phyloP scores from a whole-genome alignment of 805 yeast genomes.

The Kuraishia floccosa region DNA sequence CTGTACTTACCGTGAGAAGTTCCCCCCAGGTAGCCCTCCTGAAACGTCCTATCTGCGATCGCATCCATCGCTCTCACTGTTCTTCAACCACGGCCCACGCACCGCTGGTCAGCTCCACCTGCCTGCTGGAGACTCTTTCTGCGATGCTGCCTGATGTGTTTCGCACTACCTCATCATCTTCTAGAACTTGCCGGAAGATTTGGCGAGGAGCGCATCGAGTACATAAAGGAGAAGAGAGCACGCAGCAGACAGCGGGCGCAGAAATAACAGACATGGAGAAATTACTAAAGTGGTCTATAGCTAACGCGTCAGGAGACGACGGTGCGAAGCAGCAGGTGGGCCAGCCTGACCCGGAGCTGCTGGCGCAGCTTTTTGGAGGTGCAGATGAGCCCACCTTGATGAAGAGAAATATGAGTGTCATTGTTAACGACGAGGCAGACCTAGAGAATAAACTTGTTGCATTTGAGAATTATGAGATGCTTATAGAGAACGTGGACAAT shows the following conservation, averaged over 20 bases:
- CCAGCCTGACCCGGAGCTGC: slow-evolving; percentile 65
- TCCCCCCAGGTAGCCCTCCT: slow-evolving; percentile 41
- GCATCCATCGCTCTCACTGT: too few species aligned
- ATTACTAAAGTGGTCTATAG: slow-evolving; percentile 83
- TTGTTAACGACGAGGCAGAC: slow-evolving; percentile 44
- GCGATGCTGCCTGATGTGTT: too few species aligned
- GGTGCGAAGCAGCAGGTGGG: slow-evolving; percentile 56
- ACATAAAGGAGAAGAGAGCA: too few species aligned
- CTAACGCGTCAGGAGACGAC: slow-evolving; percentile 62
- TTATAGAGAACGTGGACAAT: slow-evolving; percentile 86
- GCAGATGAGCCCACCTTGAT: slow-evolving; percentile 86
- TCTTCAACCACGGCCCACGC: too few species aligned
- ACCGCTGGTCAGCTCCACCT: too few species aligned
- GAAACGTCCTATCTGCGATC: slow-evolving; percentile 48
- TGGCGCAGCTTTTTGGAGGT: slow-evolving; percentile 68
- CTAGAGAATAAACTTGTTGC: slow-evolving; percentile 62
- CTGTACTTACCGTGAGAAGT: slow-evolving; percentile 41
- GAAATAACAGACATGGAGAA: too few species aligned
- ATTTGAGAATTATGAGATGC: slow-evolving; percentile 85
- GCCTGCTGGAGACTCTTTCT: too few species aligned
- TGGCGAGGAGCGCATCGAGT: too few species aligned
- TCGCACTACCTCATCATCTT: too few species aligned
- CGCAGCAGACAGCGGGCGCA: too few species aligned
- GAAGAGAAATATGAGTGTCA: slow-evolving; percentile 62
- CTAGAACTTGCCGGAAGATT: too few species aligned